phyloP scores from a whole-genome alignment of 768 basidiomycete species.

The Lepiota venenata region DNA sequence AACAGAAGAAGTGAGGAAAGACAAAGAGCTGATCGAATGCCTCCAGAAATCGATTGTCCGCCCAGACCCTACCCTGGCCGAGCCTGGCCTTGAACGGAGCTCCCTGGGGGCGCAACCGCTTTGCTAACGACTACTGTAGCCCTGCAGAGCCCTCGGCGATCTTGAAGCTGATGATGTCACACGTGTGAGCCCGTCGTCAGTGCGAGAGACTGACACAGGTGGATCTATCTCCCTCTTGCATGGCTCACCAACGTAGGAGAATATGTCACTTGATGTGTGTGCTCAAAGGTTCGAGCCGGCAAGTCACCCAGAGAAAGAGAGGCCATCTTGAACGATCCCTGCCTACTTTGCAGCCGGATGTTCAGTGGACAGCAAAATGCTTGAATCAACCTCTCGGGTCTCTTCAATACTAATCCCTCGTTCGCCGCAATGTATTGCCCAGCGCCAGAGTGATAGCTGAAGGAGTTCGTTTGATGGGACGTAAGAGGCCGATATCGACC shows the following conservation, averaged over 20 bases:
- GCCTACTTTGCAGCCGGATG: conserved; percentile 38
- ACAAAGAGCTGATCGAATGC: conserved; percentile 15
- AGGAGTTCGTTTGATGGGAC: conserved; percentile 41
- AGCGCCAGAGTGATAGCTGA: conserved; percentile 41
- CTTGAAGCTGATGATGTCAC: conserved; percentile 46
- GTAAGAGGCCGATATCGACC: no score
- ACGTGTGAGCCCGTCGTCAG: conserved; percentile 45
- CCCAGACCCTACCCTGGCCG: background rate
- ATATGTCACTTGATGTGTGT: conserved; percentile 38
- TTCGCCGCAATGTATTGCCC: conserved; percentile 40
- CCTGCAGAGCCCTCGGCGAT: conserved; percentile 30
- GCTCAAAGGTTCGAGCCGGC: conserved; percentile 53
- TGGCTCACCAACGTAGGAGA: conserved; percentile 47
- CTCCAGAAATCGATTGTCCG: conserved; percentile 10
- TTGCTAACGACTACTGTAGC: conserved; percentile 23
- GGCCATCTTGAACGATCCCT: conserved; percentile 52
- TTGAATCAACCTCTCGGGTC: no score
- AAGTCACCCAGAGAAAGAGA: conserved; percentile 59
- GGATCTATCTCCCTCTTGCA: conserved; percentile 41
- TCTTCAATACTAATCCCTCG: background rate
- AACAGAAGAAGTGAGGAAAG: conserved; percentile 16
- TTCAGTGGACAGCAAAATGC: conserved; percentile 35
- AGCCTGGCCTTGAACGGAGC: conserved; percentile 8
- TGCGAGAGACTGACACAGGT: conserved; percentile 42
- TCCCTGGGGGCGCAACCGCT: conserved; percentile 8